These are phyloP conservation scores for Xylaria arbuscula DNA, from an alignment of 2,329 filamentous ascomycete species.

Conservation along the genomic window DNA sequence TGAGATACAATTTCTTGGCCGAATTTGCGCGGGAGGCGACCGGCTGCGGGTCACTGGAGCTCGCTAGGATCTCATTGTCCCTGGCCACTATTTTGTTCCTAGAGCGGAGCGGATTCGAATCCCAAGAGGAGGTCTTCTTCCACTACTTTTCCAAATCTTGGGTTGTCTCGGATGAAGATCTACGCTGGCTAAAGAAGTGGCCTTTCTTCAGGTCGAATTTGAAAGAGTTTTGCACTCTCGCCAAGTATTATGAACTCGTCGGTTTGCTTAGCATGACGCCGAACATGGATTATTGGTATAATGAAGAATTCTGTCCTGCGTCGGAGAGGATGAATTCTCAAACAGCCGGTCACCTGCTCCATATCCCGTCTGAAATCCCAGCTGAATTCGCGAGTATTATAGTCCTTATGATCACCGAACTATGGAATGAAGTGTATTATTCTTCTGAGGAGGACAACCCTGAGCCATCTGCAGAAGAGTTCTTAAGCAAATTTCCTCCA, in stretches of 20 bases:
- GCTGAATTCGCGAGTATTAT: not conserved
- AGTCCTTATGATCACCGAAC: not conserved
- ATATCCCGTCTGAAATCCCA: not conserved
- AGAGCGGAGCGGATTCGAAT: no score
- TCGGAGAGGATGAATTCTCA: not conserved
- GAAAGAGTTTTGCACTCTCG: not conserved
- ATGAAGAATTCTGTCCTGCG: not conserved
- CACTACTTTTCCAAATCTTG: not conserved
- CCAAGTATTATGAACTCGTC: not conserved
- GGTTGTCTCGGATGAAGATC: not conserved
- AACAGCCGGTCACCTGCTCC: not conserved
- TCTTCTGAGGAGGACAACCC: no score
- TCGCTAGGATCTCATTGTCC: not conserved
- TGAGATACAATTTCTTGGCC: not conserved
- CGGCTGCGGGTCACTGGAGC: not conserved
- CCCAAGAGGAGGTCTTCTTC: not conserved
- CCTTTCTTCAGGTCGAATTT: no score
- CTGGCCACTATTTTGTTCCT: not conserved
- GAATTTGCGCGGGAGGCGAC: not conserved
- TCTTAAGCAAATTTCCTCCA: not conserved
- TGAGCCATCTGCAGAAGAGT: not conserved
- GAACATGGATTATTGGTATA: not conserved
- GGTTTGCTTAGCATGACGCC: not conserved
- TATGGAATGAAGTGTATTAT: no score
- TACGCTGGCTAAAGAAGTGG: not conserved